phyloP scores from a whole-genome alignment of 139 green algal genomes.

The Nannochloris sp. region DNA sequence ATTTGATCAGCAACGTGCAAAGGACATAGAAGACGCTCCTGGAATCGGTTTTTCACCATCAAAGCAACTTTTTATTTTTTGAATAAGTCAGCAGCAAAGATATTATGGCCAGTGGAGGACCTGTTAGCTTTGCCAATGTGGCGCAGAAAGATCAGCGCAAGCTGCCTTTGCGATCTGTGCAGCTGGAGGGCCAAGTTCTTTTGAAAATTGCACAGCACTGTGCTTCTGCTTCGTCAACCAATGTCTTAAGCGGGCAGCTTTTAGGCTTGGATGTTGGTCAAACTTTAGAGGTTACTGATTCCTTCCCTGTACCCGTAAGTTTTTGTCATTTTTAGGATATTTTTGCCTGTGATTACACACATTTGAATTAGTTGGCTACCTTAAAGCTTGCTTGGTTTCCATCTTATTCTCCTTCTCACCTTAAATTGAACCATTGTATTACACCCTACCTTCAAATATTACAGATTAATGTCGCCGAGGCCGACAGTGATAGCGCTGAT shows the following conservation, averaged over 20 bases:
- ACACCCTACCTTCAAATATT: too few species aligned
- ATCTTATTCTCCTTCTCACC: too few species aligned
- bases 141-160: conserved; percentile 34
- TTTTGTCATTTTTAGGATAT: neutral
- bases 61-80: neutral
- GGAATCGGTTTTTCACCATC: neutral
- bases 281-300: conserved; percentile 95
- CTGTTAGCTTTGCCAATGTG: conserved; percentile 34
- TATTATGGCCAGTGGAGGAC: conserved; percentile 8
- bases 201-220: conserved; percentile 97
- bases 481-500: conserved; percentile 54
- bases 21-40: neutral
- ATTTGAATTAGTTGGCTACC: too few species aligned
- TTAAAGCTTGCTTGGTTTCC: too few species aligned
- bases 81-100: neutral
- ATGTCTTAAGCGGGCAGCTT: conserved; percentile 91
- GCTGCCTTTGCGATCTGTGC: conserved; percentile 49
- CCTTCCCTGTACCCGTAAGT: conserved; percentile 92
- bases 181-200: conserved; percentile 72
- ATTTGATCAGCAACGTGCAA: too few species aligned
- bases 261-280: conserved; percentile 92
- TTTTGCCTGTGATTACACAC: too few species aligned
- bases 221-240: conserved; percentile 48
- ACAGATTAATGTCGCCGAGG: conserved; percentile 17
- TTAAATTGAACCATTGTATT: neutral